phyloP scores from a whole-genome alignment of 768 basidiomycete species.

The Russula compacta region DNA sequence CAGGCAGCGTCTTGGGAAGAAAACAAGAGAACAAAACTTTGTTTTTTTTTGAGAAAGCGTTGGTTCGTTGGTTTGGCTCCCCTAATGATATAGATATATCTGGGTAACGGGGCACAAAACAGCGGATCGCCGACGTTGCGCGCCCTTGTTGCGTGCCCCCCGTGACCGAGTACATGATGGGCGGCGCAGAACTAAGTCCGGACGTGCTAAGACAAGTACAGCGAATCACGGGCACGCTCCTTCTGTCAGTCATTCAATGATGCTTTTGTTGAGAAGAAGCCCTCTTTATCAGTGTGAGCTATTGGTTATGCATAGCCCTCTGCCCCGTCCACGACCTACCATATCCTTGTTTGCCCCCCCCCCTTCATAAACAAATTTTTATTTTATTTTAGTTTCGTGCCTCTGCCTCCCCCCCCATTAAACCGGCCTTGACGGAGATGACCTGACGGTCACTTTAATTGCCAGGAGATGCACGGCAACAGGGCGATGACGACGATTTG shows the following conservation, averaged over 20 bases:
- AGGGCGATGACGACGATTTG: neutral
- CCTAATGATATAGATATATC: neutral
- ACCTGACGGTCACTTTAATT: neutral
- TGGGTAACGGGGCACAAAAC: conserved; percentile 10
- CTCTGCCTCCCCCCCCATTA: neutral
- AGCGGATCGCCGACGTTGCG: conserved; percentile 4
- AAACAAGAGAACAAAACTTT: neutral
- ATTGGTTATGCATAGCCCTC: neutral
- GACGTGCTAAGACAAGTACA: conserved; percentile 11
- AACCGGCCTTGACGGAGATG: conserved; percentile 14
- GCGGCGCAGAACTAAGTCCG: conserved; percentile 13
- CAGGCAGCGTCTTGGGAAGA: too few species aligned
- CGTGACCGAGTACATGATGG: neutral
- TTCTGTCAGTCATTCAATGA: too few species aligned
- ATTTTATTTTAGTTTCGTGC: too few species aligned
- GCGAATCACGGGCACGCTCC: neutral
- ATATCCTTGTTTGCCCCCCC: neutral
- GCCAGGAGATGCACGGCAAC: neutral
- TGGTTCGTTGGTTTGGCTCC: neutral
- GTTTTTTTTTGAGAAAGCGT: neutral
- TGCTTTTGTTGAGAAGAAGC: too few species aligned
- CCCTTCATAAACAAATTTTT: too few species aligned
- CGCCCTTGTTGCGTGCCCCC: conserved; percentile 2
- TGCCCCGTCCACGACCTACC: neutral
- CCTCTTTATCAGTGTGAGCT: too few species aligned